Evolutionary conservation across 208 protist genomes (phyloP), one percentile per base, ranked within the genome.

Genomic region (Leishmania braziliensis): DNA sequence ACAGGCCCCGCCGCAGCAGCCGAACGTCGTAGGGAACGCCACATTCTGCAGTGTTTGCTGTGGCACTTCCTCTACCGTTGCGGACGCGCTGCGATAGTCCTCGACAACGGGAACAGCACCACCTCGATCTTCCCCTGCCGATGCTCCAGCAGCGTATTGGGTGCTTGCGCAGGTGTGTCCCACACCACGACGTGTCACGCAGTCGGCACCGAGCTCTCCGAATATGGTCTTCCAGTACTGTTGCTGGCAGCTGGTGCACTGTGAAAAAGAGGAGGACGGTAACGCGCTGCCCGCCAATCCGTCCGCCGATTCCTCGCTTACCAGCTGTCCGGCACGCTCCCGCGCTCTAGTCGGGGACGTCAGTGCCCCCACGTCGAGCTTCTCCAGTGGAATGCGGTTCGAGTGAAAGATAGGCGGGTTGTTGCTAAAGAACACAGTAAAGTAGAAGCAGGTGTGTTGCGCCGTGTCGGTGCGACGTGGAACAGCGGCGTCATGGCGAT

Each of bases 381-480:
- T 66, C 29, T 83, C 79, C 6, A 70, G 51, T 0, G 89, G 86
- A 43, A 94, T 94, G 20, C 88, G 86, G 75, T 91, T 94, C 4
- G 93, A 95, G 86, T 95, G 87, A 78, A 96, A 96, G 62, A 96
- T 87, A 26, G 91, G 90, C 9, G 86, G 60, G 68, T 87, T 91
- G 82, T 94, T 92, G 86, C 87, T 91, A 36, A 88, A 88, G 77
- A 96, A 95, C 2, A 96, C 88, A 48, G 89, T 89, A 80, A 96
- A 94, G 77, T 95, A 95, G 51, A 96, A 91, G 39, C 83, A 86
- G 39, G 87, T 89, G 26, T 78, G 88, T 60, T 71, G 39, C 3
- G 20, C 54, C 5, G 18, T 29, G 56, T 77, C 74, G 14, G 51
- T 60, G 33, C 53, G 74, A 16, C 53, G 36, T 33, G 74, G 54